Evolutionary conservation across 495 filamentous ascomycete genomes (phyloP).

Genomic region (Copromyces sp.): DNA sequence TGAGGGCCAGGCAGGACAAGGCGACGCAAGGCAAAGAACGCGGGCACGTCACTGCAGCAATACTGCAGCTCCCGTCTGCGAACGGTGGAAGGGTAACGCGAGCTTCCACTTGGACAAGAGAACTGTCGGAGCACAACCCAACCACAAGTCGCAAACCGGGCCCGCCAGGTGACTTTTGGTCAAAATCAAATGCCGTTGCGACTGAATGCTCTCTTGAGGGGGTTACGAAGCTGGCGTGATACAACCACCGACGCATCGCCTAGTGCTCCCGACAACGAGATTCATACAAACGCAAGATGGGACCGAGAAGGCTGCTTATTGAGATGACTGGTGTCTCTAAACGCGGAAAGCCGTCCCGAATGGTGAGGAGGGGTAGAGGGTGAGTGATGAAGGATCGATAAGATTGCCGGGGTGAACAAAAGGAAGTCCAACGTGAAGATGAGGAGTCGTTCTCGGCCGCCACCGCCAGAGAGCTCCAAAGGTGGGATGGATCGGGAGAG

Average conservation of each 20-base stretch:
- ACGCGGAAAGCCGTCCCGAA: background rate
- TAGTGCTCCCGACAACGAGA: constrained; percentile 22
- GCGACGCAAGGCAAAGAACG: constrained; percentile 28
- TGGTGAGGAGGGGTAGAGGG: background rate
- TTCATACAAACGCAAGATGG: background rate
- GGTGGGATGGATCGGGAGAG: background rate
- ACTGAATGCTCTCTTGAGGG: constrained; percentile 13
- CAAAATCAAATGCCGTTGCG: constrained; percentile 16
- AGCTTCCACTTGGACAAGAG: constrained; percentile 8
- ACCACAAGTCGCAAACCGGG: constrained; percentile 3
- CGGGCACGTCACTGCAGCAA: constrained; percentile 31
- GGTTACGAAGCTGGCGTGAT: constrained; percentile 27
- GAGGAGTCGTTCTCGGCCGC: background rate
- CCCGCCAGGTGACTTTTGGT: constrained; percentile 11
- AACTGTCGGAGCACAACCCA: constrained; percentile 9
- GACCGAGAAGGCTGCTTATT: background rate
- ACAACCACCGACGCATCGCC: constrained; percentile 32
- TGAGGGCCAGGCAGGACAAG: constrained; percentile 18
- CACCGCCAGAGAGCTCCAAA: background rate
- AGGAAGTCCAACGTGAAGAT: background rate
- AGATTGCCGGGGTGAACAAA: background rate
- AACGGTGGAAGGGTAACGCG: constrained; percentile 15
- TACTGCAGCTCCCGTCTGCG: constrained; percentile 16
- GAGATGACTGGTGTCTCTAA: background rate
- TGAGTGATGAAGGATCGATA: background rate